Evolutionary conservation across 352 stramenopile species (phyloP), one percentile per base, ranked within the genome.

Genomic region (Thraustotheca clavata): DNA sequence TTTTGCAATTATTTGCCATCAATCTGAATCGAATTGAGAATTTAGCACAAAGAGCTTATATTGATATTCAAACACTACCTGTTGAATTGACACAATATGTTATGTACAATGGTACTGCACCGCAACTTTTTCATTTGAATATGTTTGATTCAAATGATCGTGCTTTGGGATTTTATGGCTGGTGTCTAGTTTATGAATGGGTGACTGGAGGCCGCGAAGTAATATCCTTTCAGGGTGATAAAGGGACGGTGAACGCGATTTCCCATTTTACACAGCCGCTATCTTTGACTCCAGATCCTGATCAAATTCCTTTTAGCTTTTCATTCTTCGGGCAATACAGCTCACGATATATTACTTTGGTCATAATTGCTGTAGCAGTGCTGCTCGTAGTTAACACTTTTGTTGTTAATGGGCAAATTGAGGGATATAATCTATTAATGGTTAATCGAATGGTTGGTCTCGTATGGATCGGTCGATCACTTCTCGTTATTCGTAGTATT

Each of bases 171-270:
- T 41, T 41, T 20, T 41, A 41, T 20, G 49, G 49, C 24, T 59
- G 49, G 49, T 59, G 49, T 4, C 46, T 46, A 31, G 49, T 41
- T 16, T 43, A 43, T 34, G 49, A 59, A 33, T 59, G 49, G 49
- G 49, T 33, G 12, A 46, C 26, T 8, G 49, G 49, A n/a, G 12
- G 24, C 2, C 49, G 49, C 2, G 49, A 59, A 49, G 49, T 59
- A 2, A 8, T 59, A n/a, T 14, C 31, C 2, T 43, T 59, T 4
- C 12, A 46, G 3, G 49, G 49, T 9, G 49, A 59, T 33, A 34
- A 47, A 2, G 49, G 49, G 22, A 33, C 49, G 3, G 8, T 59
- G 31, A 59, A 49, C 8, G 26, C n/a, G 1, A 46, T 59, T 3
- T 59, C 49, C 1, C 26, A 35, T 11, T 41, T 31, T 34, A 20